These are phyloP conservation scores for Phytophthora colocasiae DNA, from an alignment of 352 stramenopile genomes.

Conservation along the genomic window DNA sequence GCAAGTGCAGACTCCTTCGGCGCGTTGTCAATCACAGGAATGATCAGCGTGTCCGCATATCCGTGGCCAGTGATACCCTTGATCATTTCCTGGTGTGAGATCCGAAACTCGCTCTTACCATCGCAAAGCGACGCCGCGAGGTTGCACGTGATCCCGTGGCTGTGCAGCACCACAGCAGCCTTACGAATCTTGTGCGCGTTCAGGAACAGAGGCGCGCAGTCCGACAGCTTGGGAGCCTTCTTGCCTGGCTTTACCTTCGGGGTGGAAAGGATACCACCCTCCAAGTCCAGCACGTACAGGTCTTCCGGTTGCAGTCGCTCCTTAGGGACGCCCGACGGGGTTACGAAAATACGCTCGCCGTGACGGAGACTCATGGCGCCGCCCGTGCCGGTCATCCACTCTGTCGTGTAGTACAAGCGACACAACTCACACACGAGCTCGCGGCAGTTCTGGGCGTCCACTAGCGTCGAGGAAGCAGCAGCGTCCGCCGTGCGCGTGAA, in stretches of 20 bases:
- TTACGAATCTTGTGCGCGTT: slow-evolving; percentile 90
- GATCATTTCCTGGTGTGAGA: slow-evolving; percentile 98
- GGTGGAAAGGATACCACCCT: slow-evolving; percentile 79
- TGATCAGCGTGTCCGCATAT: slow-evolving; percentile 93
- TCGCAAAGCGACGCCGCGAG: slow-evolving; percentile 92
- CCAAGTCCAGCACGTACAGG: slow-evolving; percentile 94
- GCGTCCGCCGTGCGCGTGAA: slow-evolving; percentile 54
- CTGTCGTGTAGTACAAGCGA: slow-evolving; percentile 77
- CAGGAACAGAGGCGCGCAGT: slow-evolving; percentile 95
- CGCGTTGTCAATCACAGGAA: slow-evolving; percentile 98
- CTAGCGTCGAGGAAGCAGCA: slow-evolving; percentile 45
- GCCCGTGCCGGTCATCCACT: slow-evolving; percentile 96
- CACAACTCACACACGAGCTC: slow-evolving; percentile 79
- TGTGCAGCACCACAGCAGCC: slow-evolving; percentile 80
- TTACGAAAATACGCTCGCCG: slow-evolving; percentile 95
- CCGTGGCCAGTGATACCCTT: slow-evolving; percentile 94
- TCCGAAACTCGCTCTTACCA: slow-evolving; percentile 79
- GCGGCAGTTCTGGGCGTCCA: slow-evolving; percentile 49
- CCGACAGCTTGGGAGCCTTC: slow-evolving; percentile 86
- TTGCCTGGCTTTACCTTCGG: slow-evolving; percentile 50
- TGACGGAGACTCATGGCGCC: slow-evolving; percentile 94
- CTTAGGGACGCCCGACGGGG: slow-evolving; percentile 96
- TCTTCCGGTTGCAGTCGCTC: slow-evolving; percentile 96
- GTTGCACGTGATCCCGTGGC: slow-evolving; percentile 87
- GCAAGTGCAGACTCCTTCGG: slow-evolving; percentile 93